Percentiles rank a stretch among this genome's conserved stretches.
These are phyloP conservation scores for Peziza echinospora DNA, from an alignment of 495 filamentous ascomycete genomes.

Conservation along the genomic window DNA sequence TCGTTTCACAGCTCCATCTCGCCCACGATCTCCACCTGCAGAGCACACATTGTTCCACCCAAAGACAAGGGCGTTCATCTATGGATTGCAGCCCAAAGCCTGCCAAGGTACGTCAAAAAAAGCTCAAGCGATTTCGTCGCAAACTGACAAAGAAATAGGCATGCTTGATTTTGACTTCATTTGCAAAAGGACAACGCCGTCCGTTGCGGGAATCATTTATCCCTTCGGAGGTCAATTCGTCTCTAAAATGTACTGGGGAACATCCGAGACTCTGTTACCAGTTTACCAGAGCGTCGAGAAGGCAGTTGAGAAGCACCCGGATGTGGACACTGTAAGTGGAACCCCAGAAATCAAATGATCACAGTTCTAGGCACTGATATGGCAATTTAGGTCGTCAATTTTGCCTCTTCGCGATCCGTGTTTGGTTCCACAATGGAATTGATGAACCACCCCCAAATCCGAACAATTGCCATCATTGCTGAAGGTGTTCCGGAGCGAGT, in stretches of 20 bases:
- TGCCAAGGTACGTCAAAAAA: constrained; percentile 72
- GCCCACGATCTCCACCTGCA: constrained; percentile 66
- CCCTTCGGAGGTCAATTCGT: constrained; percentile 99
- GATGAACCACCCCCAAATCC: constrained; percentile 93
- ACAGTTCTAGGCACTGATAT: not conserved
- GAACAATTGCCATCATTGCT: constrained; percentile 94
- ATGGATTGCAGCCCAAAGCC: constrained; percentile 90
- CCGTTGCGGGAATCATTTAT: constrained; percentile 98
- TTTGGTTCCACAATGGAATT: constrained; percentile 96
- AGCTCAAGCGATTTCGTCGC: not conserved
- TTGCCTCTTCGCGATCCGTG: constrained; percentile 92
- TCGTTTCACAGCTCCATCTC: constrained; percentile 81
- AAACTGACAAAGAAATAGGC: not conserved
- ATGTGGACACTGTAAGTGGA: constrained; percentile 50
- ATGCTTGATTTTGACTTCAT: constrained; percentile 97
- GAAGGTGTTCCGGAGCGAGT: constrained; percentile 97
- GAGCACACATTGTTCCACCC: constrained; percentile 83
- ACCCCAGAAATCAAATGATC: not conserved
- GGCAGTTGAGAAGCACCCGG: constrained; percentile 88
- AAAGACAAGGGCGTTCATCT: constrained; percentile 99
- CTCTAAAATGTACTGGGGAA: constrained; percentile 99
- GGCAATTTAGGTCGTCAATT: constrained; percentile 69
- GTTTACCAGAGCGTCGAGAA: constrained; percentile 91
- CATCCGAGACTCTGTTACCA: constrained; percentile 93
- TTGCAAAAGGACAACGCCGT: constrained; percentile 92